Evolutionary conservation across 208 protist genomes (phyloP), one percentile per base, ranked within the genome.

Genomic region (Novymonas esmeraldas): DNA sequence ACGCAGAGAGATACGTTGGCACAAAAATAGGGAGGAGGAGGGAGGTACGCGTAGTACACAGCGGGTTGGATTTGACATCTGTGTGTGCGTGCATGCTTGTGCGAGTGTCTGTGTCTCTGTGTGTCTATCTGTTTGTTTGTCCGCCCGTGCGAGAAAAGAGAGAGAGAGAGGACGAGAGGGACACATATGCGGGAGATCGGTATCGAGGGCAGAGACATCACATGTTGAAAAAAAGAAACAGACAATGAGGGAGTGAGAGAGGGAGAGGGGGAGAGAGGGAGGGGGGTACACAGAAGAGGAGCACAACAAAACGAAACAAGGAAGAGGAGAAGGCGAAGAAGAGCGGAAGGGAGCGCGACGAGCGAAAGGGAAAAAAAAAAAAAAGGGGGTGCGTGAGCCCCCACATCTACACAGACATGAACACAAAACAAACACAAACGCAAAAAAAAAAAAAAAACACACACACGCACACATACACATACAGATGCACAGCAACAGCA

Each of bases 341-440:
- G 48, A 67, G 3, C n/a, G 34, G 13, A 3, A 39, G 41, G 13
- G 22, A 51, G 46, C 6, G 57, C 16, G 22, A 24, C 10, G 48
- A 29, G 5, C 5, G 46, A 54, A 72, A 48, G 34, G 41, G 60
- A 20, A 62, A 64, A 20, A 44, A 51, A 33, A 58, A 44, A 44
- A 31, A 52, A 63, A 41, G 7, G 11, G 36, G 11, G 36, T 11
- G 11, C 36, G 36, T 11, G 11, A 5, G 5, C 36, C 5, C 36
- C 10, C 24, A 3, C 34, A 33, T 13, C 39, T 5, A 22, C 38
- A 46, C 29, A 36, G 18, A 41, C 29, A 41, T 22, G 16, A 9
- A 34, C 24, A 59, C 10, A 20, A 28, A 20, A 44, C 38, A 7
- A 4, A 61, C 38, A 7, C 24, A 4, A 14, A 24, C 24, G 39